Evolutionary conservation across 2,329 filamentous ascomycete species (phyloP).

Genomic region (Aspergillus ibericus): DNA sequence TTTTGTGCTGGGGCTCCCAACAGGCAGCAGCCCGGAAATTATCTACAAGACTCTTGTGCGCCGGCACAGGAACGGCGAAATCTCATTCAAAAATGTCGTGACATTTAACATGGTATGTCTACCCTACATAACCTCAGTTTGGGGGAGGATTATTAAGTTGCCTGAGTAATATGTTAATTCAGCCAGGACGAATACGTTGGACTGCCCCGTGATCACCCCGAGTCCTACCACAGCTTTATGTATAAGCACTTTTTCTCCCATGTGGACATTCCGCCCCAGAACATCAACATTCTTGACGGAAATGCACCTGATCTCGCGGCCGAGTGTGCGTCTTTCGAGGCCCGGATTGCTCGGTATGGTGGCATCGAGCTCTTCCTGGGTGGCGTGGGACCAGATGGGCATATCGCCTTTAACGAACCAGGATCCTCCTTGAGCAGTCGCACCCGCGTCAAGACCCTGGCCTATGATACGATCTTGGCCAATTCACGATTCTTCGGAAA

Average conservation of each 20-base stretch:
- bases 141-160: neutral
- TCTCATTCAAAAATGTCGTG: constrained; percentile 84
- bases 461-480: constrained; percentile 81
- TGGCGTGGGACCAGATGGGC: constrained; percentile 81
- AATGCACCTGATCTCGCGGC: constrained; percentile 73
- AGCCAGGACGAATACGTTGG: constrained; percentile 79
- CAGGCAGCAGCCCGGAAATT: constrained; percentile 75
- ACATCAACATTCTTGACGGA: constrained; percentile 82
- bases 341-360: constrained; percentile 69
- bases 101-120: constrained; percentile 81
- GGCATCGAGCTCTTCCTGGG: constrained; percentile 85
- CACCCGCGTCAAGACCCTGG: constrained; percentile 81
- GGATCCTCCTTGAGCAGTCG: constrained; percentile 74
- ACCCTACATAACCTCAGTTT: neutral
- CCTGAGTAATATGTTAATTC: constrained; percentile 13
- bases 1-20: constrained; percentile 81
- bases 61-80: constrained; percentile 49
- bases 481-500: constrained; percentile 83
- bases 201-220: constrained; percentile 76
- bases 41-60: constrained; percentile 75
- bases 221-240: constrained; percentile 91
- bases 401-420: constrained; percentile 89
- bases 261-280: constrained; percentile 75
- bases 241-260: constrained; percentile 89
- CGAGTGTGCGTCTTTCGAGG: constrained; percentile 78